These are phyloP conservation scores for Phytopythium montanum DNA, from an alignment of 352 stramenopile genomes.

Conservation along the genomic window DNA sequence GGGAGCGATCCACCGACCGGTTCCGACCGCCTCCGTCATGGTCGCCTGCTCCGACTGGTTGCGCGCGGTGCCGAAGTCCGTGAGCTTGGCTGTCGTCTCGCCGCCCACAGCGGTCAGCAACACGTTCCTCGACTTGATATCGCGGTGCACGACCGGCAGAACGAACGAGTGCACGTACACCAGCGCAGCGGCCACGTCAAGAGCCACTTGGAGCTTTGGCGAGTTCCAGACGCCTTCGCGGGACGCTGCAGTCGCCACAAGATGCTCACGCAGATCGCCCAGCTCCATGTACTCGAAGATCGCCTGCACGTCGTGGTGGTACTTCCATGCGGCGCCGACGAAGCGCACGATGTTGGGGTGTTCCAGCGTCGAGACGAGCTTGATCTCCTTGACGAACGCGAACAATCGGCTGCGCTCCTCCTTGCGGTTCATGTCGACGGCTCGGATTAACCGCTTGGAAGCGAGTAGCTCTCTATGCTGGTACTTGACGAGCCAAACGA, in stretches of 20 bases:
- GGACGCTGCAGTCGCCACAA: constrained; percentile 9
- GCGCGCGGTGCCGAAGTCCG: constrained; percentile 7
- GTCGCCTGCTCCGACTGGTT: not conserved
- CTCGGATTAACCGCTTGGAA: constrained; percentile 34
- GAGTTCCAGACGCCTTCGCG: constrained; percentile 18
- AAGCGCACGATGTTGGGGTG: constrained; percentile 67
- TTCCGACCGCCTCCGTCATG: constrained; percentile 10
- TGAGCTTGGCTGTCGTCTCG: constrained; percentile 9
- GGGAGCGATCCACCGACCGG: constrained; percentile 12
- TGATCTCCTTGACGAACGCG: constrained; percentile 68
- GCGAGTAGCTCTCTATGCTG: constrained; percentile 21
- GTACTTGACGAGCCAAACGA: constrained; percentile 48
- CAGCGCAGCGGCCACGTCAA: constrained; percentile 13
- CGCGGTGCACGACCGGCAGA: constrained; percentile 12
- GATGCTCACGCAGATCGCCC: constrained; percentile 46
- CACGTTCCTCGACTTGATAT: constrained; percentile 14
- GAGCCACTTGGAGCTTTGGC: constrained; percentile 15
- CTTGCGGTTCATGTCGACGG: constrained; percentile 2
- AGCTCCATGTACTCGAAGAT: constrained; percentile 76
- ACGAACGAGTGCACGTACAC: constrained; percentile 11
- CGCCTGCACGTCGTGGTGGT: constrained; percentile 47
- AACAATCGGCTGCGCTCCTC: constrained; percentile 10
- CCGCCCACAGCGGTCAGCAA: constrained; percentile 1
- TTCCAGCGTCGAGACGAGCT: constrained; percentile 52
- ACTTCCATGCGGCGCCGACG: constrained; percentile 59